These are phyloP conservation scores for Immersiella caudata DNA, from an alignment of 495 filamentous ascomycete species.

Conservation along the genomic window DNA sequence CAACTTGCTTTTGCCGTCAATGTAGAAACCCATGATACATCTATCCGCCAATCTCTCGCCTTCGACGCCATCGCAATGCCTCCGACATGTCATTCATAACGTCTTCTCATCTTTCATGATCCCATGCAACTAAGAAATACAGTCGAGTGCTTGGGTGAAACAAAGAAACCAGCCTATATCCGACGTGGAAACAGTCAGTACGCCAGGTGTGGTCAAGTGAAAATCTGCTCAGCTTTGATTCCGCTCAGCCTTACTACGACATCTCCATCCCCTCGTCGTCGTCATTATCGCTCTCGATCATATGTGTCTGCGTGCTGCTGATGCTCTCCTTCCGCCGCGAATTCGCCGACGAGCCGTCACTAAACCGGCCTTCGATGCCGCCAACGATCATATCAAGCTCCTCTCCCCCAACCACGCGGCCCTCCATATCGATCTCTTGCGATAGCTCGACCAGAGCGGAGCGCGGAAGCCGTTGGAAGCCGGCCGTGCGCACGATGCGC, in stretches of 20 bases:
- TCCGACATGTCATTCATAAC: conserved; percentile 5
- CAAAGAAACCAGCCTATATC: not conserved
- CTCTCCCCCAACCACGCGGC: conserved; percentile 78
- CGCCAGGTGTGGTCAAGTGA: not conserved
- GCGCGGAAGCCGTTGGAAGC: conserved; percentile 78
- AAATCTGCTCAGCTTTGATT: not conserved
- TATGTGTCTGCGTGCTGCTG: conserved; percentile 59
- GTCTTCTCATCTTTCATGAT: not conserved
- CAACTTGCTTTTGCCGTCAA: not conserved
- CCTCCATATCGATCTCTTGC: conserved; percentile 88
- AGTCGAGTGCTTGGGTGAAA: not conserved
- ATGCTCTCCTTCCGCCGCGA: conserved; percentile 58
- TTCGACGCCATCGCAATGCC: conserved; percentile 17
- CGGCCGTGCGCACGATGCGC: conserved; percentile 83
- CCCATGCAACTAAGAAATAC: not conserved
- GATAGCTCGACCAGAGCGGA: conserved; percentile 84
- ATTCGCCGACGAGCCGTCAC: conserved; percentile 54
- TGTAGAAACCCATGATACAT: not conserved
- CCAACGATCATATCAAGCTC: conserved; percentile 78
- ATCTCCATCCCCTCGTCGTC: conserved; percentile 68
- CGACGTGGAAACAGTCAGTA: not conserved
- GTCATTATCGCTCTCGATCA: conserved; percentile 64
- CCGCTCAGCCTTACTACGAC: conserved; percentile 27
- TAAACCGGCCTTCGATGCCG: conserved; percentile 58
- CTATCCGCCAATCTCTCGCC: not conserved